Percentiles rank a stretch among this genome's conserved stretches.
phyloP scores from a whole-genome alignment of 2,329 filamentous ascomycete genomes.

The Colletotrichum graminicola region DNA sequence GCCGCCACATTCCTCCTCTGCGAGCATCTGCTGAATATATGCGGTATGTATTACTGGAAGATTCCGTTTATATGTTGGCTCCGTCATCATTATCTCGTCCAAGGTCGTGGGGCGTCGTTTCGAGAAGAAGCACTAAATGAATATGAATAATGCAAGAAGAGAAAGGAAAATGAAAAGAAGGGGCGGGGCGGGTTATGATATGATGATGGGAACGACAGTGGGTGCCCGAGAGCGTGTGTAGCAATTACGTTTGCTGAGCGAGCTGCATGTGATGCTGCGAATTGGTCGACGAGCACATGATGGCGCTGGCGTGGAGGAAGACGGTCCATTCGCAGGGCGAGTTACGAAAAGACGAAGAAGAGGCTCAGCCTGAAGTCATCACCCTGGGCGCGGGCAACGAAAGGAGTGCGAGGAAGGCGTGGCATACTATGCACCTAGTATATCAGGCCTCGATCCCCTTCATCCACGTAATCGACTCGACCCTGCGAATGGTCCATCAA shows the following conservation, averaged over 20 bases:
- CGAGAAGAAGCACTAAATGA: slow-evolving; percentile 7
- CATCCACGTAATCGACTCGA: slow-evolving; percentile 30
- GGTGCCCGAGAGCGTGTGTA: slow-evolving; percentile 11
- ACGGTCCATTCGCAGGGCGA: slow-evolving; percentile 22
- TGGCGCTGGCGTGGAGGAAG: slow-evolving; percentile 12
- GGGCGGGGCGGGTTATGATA: not conserved
- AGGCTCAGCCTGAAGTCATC: not conserved
- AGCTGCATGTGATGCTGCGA: not conserved
- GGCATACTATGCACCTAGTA: too few relatives aligned
- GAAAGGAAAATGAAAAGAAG: not conserved
- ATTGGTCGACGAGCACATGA: not conserved
- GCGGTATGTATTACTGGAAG: slow-evolving; percentile 30
- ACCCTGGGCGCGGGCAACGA: not conserved
- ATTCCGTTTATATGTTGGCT: slow-evolving; percentile 25
- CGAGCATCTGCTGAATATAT: not conserved
- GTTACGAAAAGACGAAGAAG: slow-evolving; percentile 8
- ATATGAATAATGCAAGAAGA: not conserved
- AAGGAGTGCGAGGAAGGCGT: not conserved
- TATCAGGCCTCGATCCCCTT: slow-evolving; percentile 12
- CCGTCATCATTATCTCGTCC: slow-evolving; percentile 38
- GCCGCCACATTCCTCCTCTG: not conserved
- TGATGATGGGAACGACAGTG: slow-evolving; percentile 26
- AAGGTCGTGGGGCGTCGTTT: slow-evolving; percentile 27
- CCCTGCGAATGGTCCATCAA: slow-evolving; percentile 34
- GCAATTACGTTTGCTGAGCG: not conserved